Base-by-base conservation (phyloP, 2,329 filamentous ascomycete species). In the Penicillium sp. region DNA sequence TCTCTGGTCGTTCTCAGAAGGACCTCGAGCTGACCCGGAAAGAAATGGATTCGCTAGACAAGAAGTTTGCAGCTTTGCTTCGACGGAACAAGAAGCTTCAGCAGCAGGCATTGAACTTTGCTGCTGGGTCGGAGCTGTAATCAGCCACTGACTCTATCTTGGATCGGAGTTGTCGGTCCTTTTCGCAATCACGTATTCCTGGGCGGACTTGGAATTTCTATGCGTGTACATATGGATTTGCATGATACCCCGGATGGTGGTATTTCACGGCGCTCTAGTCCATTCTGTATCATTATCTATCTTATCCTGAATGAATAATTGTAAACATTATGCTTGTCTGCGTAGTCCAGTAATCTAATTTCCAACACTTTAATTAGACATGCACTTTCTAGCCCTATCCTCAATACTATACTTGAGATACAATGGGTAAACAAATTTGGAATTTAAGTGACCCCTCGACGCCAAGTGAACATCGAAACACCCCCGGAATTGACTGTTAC, bases 1-100 rank as follows among this genome's bases (percentile, higher is more conserved):
- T 78, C 50, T 71, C 77, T 13, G 63, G 71, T 43, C 73, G 72
- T 46, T 76, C 76, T 5, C 75, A 78, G 29, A 84, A 86, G 53
- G 89, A 93, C 73, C 87, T 92, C 76, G 88, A 92, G 63, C 79
- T 80, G 10, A 83, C 93, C 64, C 86, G 87, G 72, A 82, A 82
- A 64, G 87, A 93, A 59, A 86, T 92, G 66, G 81, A 80, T 54
- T 57, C 69, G 5, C 68, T 77, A 37, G 78, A 80, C 60, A 80
- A 80, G 66, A 76, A 78, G 59, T 68, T 77, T 29, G 63, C 62
- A 25, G 75, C 71, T 12, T 61, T 78, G 25, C 71, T 78, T 38
- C 77, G 77, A 46, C 69, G 76, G 12, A 78, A 78, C 65, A 77
- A 73, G 64, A 78, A 78, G 60, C 65, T 78, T 29, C 73, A 73